Percentiles rank a stretch among this genome's conserved stretches.
Conservation (phyloP, 306 rosid genomes). For the Rosa rugosa region DNA sequence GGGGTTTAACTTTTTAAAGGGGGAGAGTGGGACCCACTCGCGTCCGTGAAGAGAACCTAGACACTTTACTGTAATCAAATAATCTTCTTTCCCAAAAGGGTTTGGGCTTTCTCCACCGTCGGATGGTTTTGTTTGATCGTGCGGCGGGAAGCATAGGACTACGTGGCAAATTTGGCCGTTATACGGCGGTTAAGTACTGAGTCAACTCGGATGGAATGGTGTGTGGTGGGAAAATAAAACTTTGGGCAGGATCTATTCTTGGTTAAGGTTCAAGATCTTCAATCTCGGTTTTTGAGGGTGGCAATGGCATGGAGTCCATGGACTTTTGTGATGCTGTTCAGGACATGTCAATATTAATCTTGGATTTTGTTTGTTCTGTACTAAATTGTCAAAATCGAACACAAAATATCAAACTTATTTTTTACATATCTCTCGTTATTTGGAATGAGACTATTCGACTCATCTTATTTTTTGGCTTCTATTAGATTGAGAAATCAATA, state of each 20-base stretch:
- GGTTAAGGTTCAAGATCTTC: not conserved
- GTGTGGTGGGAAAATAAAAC: too few species aligned
- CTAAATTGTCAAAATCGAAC: too few species aligned
- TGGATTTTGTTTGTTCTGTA: not conserved
- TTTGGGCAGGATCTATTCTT: too few species aligned
- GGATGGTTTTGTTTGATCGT: not conserved
- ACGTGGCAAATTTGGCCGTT: not conserved
- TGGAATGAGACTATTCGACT: not conserved
- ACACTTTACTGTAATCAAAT: slow-evolving; percentile 10
- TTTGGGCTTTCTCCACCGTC: not conserved
- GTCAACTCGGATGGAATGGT: too few species aligned
- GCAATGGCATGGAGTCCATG: not conserved
- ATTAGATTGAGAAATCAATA: too few species aligned
- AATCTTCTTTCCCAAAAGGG: not conserved
- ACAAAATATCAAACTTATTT: fast-evolving
- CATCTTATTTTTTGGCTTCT: too few species aligned
- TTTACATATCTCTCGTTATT: too few species aligned
- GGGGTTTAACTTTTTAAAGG: too few species aligned
- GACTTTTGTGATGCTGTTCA: not conserved
- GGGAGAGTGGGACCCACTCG: slow-evolving; percentile 39
- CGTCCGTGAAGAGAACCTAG: slow-evolving; percentile 51
- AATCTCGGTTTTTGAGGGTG: not conserved
- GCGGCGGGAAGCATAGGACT: not conserved
- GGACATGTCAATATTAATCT: not conserved
- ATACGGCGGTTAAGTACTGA: not conserved